Base-by-base conservation (phyloP, 495 filamentous ascomycete species). In the Bombardia bombarda region DNA sequence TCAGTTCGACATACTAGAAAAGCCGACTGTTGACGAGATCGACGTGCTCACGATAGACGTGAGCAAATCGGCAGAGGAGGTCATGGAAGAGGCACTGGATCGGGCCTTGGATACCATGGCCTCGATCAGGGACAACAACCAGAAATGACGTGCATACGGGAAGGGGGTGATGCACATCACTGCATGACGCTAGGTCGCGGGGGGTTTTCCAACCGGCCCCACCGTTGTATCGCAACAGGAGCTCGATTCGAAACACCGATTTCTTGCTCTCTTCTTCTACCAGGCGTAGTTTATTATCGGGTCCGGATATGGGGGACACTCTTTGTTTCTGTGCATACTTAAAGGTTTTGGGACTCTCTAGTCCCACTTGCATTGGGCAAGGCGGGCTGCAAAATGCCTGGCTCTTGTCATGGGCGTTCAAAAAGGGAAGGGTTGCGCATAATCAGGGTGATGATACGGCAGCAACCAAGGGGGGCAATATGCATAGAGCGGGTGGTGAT, bases 41-140 rank as follows among this genome's bases (percentile, higher is more conserved):
- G 92, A 98, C 65, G 86, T 89, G 45, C 73, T 95, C 38, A 80
- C 75, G 35, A 72, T 98, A 33, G 84, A 95, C 65, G 90, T 92
- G 30, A 75, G 75, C 48, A 78, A 72, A 1, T 62, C 77, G 9
- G 61, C 74, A 45, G 76, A 75, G 18, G 72, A 79, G 35, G 87
- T 97, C 25, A 74, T 84, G 67, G 65, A 66, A 14, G 71, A 80
- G 36, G 79, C 85, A 3, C 55, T 83, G 19, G 62, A 72, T 31
- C 69, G 74, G 49, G 82, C 63, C 13, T 42, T 67, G 13, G 32
- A 57, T 43, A 66, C 63, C 25, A 69, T 72, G 48, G 46, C 58
- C 33, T 51, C 55, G 21, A 26, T 46, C 41, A 17, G 10, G 28
- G 18, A 35, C 3, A 25, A 39, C 17, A 7, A 22, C 21, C 42